A percentile compares a stretch with the other conserved stretches of the same genome.
Evolutionary conservation across 2,329 filamentous ascomycete species (phyloP).

Genomic region (Periconia sp.): DNA sequence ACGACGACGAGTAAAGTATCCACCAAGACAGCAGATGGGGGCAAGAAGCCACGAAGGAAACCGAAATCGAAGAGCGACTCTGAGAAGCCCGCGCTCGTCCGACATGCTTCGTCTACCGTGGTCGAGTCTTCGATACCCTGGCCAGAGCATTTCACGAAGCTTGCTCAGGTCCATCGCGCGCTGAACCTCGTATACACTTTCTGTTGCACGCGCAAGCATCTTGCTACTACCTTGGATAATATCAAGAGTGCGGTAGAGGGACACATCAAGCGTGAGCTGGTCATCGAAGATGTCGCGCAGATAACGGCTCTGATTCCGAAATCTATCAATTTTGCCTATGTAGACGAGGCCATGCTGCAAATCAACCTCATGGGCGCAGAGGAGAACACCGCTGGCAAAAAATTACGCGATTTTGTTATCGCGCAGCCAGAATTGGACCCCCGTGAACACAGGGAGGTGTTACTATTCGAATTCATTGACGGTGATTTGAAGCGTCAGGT

Average conservation of each 20-base stretch:
- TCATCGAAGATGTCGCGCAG: slow-evolving; percentile 79
- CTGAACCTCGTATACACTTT: slow-evolving; percentile 95
- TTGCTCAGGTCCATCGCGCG: slow-evolving; percentile 80
- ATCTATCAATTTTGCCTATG: slow-evolving; percentile 82
- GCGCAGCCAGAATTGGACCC: slow-evolving; percentile 43
- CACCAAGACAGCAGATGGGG: slow-evolving; percentile 64
- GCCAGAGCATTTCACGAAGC: slow-evolving; percentile 74
- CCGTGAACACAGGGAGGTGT: slow-evolving; percentile 66
- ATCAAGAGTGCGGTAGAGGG: slow-evolving; percentile 84
- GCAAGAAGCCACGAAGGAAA: slow-evolving; percentile 56
- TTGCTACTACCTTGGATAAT: slow-evolving; percentile 89
- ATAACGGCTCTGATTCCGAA: slow-evolving; percentile 79
- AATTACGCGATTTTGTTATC: slow-evolving; percentile 54
- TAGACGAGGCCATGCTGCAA: slow-evolving; percentile 83
- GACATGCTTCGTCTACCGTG: slow-evolving; percentile 55
- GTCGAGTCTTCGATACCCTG: slow-evolving; percentile 67
- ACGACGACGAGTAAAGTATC: slow-evolving; percentile 54
- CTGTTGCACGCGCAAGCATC: slow-evolving; percentile 88
- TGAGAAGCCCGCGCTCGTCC: slow-evolving; percentile 46
- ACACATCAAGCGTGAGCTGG: slow-evolving; percentile 74
- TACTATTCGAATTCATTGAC: slow-evolving; percentile 92
- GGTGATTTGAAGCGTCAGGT: slow-evolving; percentile 87
- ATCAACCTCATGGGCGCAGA: slow-evolving; percentile 77
- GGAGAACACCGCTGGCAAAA: slow-evolving; percentile 66
- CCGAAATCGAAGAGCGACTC: slow-evolving; percentile 46